Evolutionary conservation across 176 grass and related monocot genomes (phyloP), one percentile per base, ranked within the genome.

Genomic region (Zea luxurians): DNA sequence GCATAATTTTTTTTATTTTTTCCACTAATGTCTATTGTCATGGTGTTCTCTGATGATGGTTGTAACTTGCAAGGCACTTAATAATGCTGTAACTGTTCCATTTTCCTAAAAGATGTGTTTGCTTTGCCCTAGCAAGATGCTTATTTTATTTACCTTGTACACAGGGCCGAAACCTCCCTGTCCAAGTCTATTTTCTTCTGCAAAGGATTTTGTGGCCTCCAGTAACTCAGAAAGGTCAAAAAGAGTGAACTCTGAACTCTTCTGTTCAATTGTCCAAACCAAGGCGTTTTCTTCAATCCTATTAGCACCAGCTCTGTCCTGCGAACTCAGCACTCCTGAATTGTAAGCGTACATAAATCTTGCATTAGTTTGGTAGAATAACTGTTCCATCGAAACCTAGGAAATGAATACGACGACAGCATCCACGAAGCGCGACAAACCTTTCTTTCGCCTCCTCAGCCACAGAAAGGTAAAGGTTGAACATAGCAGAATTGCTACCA

Each of bases 111-210:
- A 42, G 27, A 42, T 42, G 41, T 42, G 41, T 48, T 59, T 8
- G n/a, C 17, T 10, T 10, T 59, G n/a, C 8, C 20, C n/a, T 27
- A 53, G 13, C 50, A 53, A 6, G 50, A 15, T 16, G 50, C 3
- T 53, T 54, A 60, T 16, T 61, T 35, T 61, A 35, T 61, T 35
- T 71, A 82, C 86, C 90, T 89, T 92, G 54, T 92, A 92, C 49
- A 92, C 90, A 35, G 79, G 83, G 64, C 90, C 90, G 63, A 92
- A 92, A 8, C 90, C 86, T 44, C 86, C 90, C 71, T 50, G 74
- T 49, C 90, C 86, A 43, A 89, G 86, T 69, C 77, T 86, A 42
- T 89, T 92, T 13, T 68, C 40, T 57, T 64, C 76, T 11, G 76
- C 16, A 46, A 89, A 92, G 53, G 86, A 84, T 15, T 16, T 0